phyloP scores from a whole-genome alignment of 331 rosid species.

The Malus hybrid region DNA sequence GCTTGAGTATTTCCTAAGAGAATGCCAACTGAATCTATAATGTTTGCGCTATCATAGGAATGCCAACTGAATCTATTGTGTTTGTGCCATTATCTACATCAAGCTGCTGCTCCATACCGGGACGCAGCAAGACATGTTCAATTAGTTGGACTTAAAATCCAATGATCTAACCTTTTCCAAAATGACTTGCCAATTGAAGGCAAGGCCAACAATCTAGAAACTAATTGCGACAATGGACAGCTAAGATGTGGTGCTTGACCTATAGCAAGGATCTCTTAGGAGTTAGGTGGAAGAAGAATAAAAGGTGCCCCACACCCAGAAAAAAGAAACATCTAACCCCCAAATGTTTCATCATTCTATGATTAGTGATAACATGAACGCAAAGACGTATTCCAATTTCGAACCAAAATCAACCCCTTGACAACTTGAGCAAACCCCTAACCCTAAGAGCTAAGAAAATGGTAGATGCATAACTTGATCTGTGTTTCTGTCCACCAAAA shows the following conservation, averaged over 20 bases:
- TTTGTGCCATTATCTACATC: neutral
- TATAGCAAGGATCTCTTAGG: neutral
- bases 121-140: neutral
- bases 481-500: neutral
- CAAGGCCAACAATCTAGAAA: constrained; percentile 7
- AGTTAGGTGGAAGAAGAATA: neutral
- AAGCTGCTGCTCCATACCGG: neutral
- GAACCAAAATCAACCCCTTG: neutral
- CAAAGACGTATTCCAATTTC: neutral
- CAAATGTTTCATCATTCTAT: neutral
- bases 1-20: neutral
- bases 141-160: neutral
- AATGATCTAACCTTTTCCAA: neutral
- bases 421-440: neutral
- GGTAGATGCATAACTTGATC: neutral
- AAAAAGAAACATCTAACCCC: neutral
- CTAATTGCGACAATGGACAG: neutral
- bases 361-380: neutral
- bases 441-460: neutral
- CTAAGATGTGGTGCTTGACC: neutral
- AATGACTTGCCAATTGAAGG: constrained; percentile 5
- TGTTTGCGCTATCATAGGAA: neutral
- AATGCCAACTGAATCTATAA: neutral
- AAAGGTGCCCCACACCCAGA: neutral
- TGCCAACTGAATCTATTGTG: neutral